Evolutionary conservation across 768 basidiomycete genomes (phyloP).

Genomic region (Lentinus brumalis): DNA sequence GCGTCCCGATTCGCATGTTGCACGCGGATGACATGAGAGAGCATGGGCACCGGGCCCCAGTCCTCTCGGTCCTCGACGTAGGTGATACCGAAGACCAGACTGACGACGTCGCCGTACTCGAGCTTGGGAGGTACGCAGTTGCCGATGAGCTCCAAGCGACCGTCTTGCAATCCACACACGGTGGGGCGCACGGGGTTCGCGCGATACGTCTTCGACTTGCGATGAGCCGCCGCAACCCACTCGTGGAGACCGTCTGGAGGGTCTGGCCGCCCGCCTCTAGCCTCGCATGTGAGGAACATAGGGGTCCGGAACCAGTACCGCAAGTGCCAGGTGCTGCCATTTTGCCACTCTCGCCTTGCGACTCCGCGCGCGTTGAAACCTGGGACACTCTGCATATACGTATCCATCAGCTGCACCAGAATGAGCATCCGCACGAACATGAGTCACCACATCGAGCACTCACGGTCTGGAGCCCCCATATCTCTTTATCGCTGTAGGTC

Average conservation of each 20-base stretch:
- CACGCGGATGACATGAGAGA: background rate
- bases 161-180: background rate
- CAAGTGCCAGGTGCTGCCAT: background rate
- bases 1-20: background rate
- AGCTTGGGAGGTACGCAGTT: background rate
- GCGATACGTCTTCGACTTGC: background rate
- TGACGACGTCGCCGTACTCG: background rate
- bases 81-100: background rate
- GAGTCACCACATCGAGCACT: no score
- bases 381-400: no score
- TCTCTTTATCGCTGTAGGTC: no score
- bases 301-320: background rate
- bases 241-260: background rate
- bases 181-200: background rate
- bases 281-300: background rate
- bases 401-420: no score
- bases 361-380: background rate
- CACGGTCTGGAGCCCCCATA: no score
- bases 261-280: background rate
- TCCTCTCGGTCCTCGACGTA: background rate
- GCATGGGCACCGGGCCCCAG: background rate
- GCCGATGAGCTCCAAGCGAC: background rate
- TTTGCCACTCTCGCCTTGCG: background rate
- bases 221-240: background rate
- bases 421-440: no score